Evolutionary conservation across 2,329 filamentous ascomycete genomes (phyloP).

Genomic region (Pseudogymnoascus sp.): DNA sequence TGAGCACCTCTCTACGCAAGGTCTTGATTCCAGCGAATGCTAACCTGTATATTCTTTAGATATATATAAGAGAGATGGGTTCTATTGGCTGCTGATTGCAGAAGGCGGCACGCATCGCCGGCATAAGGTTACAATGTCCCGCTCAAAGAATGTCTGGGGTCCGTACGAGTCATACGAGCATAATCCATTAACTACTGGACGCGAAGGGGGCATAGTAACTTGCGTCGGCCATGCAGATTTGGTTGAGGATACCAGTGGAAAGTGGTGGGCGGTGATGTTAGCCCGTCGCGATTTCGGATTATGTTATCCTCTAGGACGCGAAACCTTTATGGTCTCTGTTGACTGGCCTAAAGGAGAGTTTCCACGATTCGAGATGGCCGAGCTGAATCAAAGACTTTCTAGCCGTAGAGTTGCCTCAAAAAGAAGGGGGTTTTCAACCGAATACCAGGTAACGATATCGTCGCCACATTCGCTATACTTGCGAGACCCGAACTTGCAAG

Average conservation of each 20-base stretch:
- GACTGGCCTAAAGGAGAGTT: conserved; percentile 26
- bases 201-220: conserved; percentile 37
- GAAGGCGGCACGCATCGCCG: conserved; percentile 41
- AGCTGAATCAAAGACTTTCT: conserved; percentile 14
- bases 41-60: conserved; percentile 18
- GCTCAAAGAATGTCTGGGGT: conserved; percentile 34
- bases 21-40: not conserved
- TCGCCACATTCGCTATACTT: conserved; percentile 13
- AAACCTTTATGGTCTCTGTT: conserved; percentile 29
- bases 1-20: not conserved
- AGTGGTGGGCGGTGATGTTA: conserved; percentile 18
- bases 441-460: not conserved
- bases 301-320: conserved; percentile 27
- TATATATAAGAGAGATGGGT: conserved; percentile 39
- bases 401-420: not conserved
- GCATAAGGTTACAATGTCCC: conserved; percentile 39
- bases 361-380: conserved; percentile 17
- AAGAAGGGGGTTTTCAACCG: not conserved
- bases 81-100: conserved; percentile 43
- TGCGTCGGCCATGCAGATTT: conserved; percentile 39
- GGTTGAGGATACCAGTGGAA: conserved; percentile 34
- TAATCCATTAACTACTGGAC: conserved; percentile 41
- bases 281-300: conserved; percentile 17
- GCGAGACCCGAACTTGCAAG: conserved; percentile 13
- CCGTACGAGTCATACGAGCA: conserved; percentile 37